Base-by-base conservation (phyloP, 2,329 filamentous ascomycete species). In the Pseudogymnoascus sp. region DNA sequence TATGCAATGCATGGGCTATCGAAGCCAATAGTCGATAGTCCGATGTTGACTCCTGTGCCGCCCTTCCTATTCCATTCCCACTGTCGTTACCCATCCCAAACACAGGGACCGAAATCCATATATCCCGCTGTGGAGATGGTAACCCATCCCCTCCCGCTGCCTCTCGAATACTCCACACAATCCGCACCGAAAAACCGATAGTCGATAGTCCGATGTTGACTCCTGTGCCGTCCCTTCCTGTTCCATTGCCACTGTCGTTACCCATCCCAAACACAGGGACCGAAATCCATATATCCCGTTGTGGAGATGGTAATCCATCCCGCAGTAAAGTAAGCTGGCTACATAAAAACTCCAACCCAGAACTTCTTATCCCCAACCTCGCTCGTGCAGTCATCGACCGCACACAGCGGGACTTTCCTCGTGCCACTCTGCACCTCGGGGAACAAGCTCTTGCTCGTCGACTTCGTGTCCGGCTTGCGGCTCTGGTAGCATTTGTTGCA, bases 401-500 rank as follows among this genome's bases (percentile, higher is more conserved):
- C 80, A 67, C 85, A 88, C 3, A 78, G 68, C 1, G 70, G 64
- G 11, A 63, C 40, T 42, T 69, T 72, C 31, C 62, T 64, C 4
- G 39, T 37, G 7, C 51, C 51, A 16, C 51, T 57, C 26, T 57
- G 51, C 5, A 10, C 26, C n/a, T 57, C 51, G 4, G 51, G 51
- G 5, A 57, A 57, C 57, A 23, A 37, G 26, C 51, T 61, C 51
- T 47, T 82, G 67, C 63, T 83, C 71, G 5, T 71, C 69, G 7
- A 68, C 65, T 60, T 73, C 47, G 72, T 70, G 61, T 71, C 73
- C 61, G 77, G 75, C 26, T 73, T 78, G 57, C 85, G 81, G 66
- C 81, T 79, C 63, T 87, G 83, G 68, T 79, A 87, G 73, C 85
- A 88, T 7, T 77, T 77, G 64, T 80, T 81, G 74, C 85, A 88